phyloP scores from a whole-genome alignment of 768 basidiomycete species.

The Rhizopogon vinicolor region DNA sequence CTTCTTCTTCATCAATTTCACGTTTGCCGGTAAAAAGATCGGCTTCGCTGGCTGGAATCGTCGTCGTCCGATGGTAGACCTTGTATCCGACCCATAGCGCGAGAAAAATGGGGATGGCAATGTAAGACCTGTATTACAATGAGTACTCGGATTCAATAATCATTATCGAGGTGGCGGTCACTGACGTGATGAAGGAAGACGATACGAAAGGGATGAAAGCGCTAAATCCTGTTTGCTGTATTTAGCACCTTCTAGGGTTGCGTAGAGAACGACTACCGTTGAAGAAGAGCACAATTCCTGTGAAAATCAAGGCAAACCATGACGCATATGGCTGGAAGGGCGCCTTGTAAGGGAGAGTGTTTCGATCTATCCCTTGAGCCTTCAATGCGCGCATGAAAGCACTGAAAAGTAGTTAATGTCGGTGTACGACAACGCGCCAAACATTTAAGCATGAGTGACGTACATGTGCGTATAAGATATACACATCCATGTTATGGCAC shows the following conservation, averaged over 20 bases:
- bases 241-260: conserved; percentile 4
- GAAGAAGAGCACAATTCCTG: conserved; percentile 50
- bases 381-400: conserved; percentile 19
- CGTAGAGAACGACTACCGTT: conserved; percentile 34
- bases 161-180: conserved; percentile 8
- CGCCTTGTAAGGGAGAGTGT: conserved; percentile 45
- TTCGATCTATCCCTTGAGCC: conserved; percentile 37
- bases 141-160: conserved; percentile 4
- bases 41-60: conserved; percentile 39
- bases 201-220: conserved; percentile 36
- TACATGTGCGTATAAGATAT: conserved; percentile 24
- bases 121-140: conserved; percentile 7
- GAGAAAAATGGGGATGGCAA: conserved; percentile 14
- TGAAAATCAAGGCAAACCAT: conserved; percentile 52
- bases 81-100: conserved; percentile 14
- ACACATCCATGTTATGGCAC: conserved; percentile 31
- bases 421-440: conserved; percentile 2
- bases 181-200: conserved; percentile 61
- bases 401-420: conserved; percentile 8
- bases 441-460: conserved; percentile 1
- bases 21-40: conserved; percentile 57
- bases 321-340: conserved; percentile 63
- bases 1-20: conserved; percentile 61
- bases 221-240: conserved; percentile 10
- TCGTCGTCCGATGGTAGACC: conserved; percentile 16